Evolutionary conservation across 805 yeast species (phyloP).

Genomic region (Helenozyma rhizophorensis): DNA sequence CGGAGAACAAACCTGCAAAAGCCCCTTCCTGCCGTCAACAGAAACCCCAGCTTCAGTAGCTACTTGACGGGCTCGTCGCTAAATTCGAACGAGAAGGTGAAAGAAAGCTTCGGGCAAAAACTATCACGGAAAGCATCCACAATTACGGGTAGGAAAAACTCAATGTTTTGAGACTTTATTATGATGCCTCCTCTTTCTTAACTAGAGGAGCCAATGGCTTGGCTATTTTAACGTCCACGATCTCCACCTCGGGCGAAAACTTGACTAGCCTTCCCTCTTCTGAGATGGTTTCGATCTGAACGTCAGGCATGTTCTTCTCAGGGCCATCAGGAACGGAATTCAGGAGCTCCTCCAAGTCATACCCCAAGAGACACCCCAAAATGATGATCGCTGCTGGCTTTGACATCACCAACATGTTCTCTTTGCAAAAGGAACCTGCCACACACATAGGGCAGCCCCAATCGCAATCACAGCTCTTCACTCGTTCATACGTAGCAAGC

Average conservation of each 20-base stretch:
- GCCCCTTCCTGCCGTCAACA: constrained; percentile 8
- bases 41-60: constrained; percentile 7
- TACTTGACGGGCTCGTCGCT: constrained; percentile 4
- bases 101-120: constrained; percentile 27
- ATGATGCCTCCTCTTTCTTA: no score
- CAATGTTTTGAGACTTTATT: constrained; percentile 4
- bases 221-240: constrained; percentile 20
- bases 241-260: constrained; percentile 54
- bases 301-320: constrained; percentile 68
- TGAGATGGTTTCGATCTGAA: constrained; percentile 63
- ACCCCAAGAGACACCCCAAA: constrained; percentile 56
- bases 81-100: constrained; percentile 7
- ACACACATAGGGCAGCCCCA: constrained; percentile 86
- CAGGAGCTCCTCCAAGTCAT: constrained; percentile 37
- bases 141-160: constrained; percentile 18
- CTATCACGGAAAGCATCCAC: constrained; percentile 34
- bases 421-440: constrained; percentile 79
- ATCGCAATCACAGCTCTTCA: constrained; percentile 64
- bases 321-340: constrained; percentile 64
- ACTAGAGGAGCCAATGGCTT: no score
- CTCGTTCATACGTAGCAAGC: constrained; percentile 51
- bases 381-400: constrained; percentile 80
- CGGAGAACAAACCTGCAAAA: constrained; percentile 1
- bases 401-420: constrained; percentile 75
- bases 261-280: constrained; percentile 53